Evolutionary conservation across 2,329 filamentous ascomycete species (phyloP), one percentile per base, ranked within the genome.

Genomic region (Ophiostoma himal-ulmi): DNA sequence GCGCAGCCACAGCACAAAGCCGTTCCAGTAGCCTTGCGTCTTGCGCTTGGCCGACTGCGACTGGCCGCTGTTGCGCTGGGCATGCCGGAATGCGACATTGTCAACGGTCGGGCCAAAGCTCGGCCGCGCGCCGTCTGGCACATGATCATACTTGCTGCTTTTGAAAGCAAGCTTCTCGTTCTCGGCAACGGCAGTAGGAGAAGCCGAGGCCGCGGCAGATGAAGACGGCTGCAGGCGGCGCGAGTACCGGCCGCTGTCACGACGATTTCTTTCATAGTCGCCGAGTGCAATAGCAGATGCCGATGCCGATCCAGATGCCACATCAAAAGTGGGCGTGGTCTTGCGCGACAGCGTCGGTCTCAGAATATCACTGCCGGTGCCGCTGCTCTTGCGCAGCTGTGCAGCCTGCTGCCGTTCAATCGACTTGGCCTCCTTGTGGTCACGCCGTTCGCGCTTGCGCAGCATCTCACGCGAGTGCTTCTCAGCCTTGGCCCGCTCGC

Each of bases 1-100:
- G 72, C 87, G 81, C 36, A 90, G 77, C 88, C 88, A 90, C 70
- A 90, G 81, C 68, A 89, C 81, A 74, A 90, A 89, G 30, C 83
- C 83, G 8, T 85, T 88, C 87, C 87, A 90, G 54, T 86, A 83
- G 72, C 84, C 82, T 72, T 86, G 85, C 1, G 87, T 89, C 79
- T 85, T 87, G 74, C 82, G 83, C 80, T 89, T 89, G 71, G 85
- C 82, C 8, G 81, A 69, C 26, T 69, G 44, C 8, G 81, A 68
- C 13, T 68, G 39, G 26, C 44, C 81, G 75, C 79, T 82, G 71
- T 78, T 79, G 70, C 84, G 80, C 52, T 79, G 77, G 5, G 79
- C 80, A 17, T 78, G 78, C 70, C 82, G 78, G 70, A 85, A 84
- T 22, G 83, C 80, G 2, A 81, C 80, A 3, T 80, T 80, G 22